Evolutionary conservation across 768 basidiomycete species (phyloP), one percentile per base, ranked within the genome.

Genomic region (Tricholoma sp.): DNA sequence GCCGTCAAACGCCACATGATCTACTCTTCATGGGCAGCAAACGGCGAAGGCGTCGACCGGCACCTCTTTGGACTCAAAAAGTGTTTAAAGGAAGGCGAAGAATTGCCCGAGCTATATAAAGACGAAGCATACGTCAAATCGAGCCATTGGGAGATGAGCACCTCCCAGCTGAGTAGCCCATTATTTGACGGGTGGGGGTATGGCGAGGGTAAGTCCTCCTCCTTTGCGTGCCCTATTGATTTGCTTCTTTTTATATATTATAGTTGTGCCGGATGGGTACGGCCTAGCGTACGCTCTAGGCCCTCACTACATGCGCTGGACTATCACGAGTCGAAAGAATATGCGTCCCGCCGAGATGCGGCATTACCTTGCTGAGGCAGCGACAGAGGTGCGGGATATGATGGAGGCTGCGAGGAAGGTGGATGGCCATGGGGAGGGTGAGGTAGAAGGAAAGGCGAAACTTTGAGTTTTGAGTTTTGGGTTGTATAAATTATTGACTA

Each of bases 121-220:
- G 94, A 98, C 65, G 71, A 73, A 54, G 84, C 88, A 7, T 96
- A 79, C 66, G 64, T 75, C 6, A 79, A 78, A 69, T 89, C 87
- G 45, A 83, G 70, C 59, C 90, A 96, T 70, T 99, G 97, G 97
- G 90, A 96, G 72, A 74, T 98, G 63, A 91, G 87, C 39, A 99
- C 97, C 18, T 89, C 86, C 60, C 91, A 97, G 71, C 74, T 98
- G 57, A 88, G 86, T 51, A 87, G 84, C 45, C 78, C 77, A 52
- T 94, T 80, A 70, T 76, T 99, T 32, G 91, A 95, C 63, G 94
- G 94, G 19, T 98, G 96, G 96, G 97, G 96, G 12, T 98, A 98
- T 67, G 94, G 94, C 7, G 92, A 96, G 81, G 91, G 91, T 91
- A 57, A 61, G 80, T 71, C 12, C 35, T 9, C 5, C 21, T 24